Evolutionary conservation across 805 yeast genomes (phyloP).

Genomic region (Suhomyces tanzawaensis): DNA sequence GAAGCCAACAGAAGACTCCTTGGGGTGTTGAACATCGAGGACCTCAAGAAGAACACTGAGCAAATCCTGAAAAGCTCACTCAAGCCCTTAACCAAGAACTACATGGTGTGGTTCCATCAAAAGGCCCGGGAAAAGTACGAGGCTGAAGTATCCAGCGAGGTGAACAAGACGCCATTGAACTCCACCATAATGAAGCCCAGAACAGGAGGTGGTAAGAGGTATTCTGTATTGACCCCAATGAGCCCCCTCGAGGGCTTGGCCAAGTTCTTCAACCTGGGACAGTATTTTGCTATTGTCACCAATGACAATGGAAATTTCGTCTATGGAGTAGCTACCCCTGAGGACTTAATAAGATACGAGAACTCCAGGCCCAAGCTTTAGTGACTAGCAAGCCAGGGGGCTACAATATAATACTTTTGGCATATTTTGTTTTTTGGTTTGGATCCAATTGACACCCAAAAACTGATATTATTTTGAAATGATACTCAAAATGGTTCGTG

Average conservation of each 20-base stretch:
- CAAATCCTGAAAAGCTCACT: conserved; percentile 21
- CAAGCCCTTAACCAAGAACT: conserved; percentile 28
- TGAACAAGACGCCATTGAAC: conserved; percentile 19
- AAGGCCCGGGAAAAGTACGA: conserved; percentile 34
- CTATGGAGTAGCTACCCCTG: conserved; percentile 54
- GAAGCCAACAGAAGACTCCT: conserved; percentile 44
- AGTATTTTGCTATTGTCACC: conserved; percentile 57
- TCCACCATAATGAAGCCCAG: conserved; percentile 35
- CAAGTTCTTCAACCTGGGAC: conserved; percentile 46
- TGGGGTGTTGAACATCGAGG: conserved; percentile 49
- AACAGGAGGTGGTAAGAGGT: conserved; percentile 30
- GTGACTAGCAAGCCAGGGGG: too few relatives aligned
- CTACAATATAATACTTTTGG: too few relatives aligned
- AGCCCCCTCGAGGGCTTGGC: conserved; percentile 56
- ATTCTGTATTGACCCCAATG: conserved; percentile 48
- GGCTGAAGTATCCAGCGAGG: conserved; percentile 10
- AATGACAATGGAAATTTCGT: conserved; percentile 52
- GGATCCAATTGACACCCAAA: too few relatives aligned
- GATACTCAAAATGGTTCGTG: too few relatives aligned
- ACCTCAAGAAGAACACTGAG: conserved; percentile 30
- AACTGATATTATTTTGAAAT: too few relatives aligned
- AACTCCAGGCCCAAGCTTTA: conserved; percentile 43
- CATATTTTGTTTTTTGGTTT: too few relatives aligned
- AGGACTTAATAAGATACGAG: conserved; percentile 25
- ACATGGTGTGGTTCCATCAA: conserved; percentile 45